These are phyloP conservation scores for Xylaria sp. DNA, from an alignment of 495 filamentous ascomycete genomes.

Conservation along the genomic window DNA sequence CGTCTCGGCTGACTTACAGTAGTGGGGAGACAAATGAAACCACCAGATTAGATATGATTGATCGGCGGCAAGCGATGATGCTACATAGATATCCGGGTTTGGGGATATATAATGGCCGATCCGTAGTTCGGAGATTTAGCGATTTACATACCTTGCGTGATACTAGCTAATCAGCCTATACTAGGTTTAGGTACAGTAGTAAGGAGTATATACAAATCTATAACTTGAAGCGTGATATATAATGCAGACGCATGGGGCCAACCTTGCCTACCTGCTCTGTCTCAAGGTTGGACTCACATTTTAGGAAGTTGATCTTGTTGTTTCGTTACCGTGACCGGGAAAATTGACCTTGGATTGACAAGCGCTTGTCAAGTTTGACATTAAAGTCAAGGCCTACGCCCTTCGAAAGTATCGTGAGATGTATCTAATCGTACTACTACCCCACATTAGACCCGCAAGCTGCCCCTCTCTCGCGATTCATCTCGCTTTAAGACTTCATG, in stretches of 20 bases:
- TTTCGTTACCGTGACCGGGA: background rate
- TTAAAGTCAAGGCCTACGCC: background rate
- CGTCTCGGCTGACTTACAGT: background rate
- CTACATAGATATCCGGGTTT: background rate
- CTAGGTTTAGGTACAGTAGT: too few relatives aligned
- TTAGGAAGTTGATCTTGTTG: too few relatives aligned
- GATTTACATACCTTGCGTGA: too few relatives aligned
- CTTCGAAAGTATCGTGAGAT: background rate
- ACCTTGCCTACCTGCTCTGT: background rate
- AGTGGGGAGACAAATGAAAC: background rate
- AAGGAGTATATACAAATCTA: too few relatives aligned
- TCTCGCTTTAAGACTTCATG: background rate
- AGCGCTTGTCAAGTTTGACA: conserved; percentile 2
- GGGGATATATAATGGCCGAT: background rate
- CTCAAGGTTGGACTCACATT: too few relatives aligned
- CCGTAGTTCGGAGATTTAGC: background rate
- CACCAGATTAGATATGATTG: background rate
- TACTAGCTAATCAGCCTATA: background rate
- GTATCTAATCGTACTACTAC: background rate
- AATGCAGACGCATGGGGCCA: background rate
- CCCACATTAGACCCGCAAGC: conserved; percentile 2
- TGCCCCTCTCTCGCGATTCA: conserved; percentile 7
- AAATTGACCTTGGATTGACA: background rate
- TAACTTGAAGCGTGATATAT: background rate
- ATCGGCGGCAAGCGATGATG: background rate